phyloP scores from a whole-genome alignment of 331 rosid species.

The Rosa hybrid region DNA sequence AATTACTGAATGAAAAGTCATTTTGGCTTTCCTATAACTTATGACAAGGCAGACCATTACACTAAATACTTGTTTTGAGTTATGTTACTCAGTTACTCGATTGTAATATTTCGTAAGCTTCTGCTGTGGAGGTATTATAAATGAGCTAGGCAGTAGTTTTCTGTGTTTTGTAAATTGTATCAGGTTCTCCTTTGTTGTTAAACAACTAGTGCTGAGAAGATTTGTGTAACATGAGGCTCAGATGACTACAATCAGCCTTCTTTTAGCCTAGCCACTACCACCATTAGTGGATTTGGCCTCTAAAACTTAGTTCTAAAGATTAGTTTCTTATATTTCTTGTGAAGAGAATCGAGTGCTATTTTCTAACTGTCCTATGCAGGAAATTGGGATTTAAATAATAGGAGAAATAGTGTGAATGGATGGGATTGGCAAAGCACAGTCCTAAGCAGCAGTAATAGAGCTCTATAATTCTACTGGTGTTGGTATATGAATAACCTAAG shows the following conservation, averaged over 20 bases:
- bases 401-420: constrained; percentile 14
- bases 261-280: background rate
- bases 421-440: background rate
- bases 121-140: background rate
- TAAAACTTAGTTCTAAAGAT: background rate
- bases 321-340: background rate
- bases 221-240: background rate
- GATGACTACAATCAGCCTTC: constrained; percentile 3
- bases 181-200: background rate
- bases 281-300: background rate
- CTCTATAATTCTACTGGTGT: background rate
- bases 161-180: background rate
- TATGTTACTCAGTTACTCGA: background rate
- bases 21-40: background rate
- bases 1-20: background rate
- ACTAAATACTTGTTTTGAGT: background rate
- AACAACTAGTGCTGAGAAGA: background rate
- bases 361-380: background rate
- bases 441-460: constrained; percentile 10
- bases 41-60: background rate
- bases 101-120: background rate
- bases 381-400: background rate
- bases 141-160: background rate
- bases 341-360: background rate
- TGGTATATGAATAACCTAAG: background rate